A percentile compares a stretch with the other conserved stretches of the same genome.
Conservation (phyloP, 208 protist species). For the Trypanosomatidae sp. region DNA sequence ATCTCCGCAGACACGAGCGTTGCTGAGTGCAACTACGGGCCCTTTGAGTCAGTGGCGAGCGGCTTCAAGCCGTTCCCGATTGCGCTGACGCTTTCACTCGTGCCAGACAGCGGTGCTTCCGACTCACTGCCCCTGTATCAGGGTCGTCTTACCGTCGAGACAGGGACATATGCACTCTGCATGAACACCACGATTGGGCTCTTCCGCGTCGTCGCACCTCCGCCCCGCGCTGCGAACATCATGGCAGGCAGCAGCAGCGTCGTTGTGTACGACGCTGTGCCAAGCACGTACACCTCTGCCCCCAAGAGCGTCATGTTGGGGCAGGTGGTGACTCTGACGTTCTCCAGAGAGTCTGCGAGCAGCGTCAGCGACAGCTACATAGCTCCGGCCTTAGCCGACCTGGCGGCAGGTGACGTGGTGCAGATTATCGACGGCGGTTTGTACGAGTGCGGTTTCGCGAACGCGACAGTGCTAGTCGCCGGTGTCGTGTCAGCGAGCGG, state of each 20-base stretch:
- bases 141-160: slow-evolving; percentile 40
- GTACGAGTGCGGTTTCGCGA: slow-evolving; percentile 79
- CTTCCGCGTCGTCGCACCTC: slow-evolving; percentile 51
- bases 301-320: slow-evolving; percentile 49
- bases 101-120: slow-evolving; percentile 11
- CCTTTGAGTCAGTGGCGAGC: slow-evolving; percentile 42
- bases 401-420: slow-evolving; percentile 44
- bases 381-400: slow-evolving; percentile 1
- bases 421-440: slow-evolving; percentile 73
- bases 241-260: neutral
- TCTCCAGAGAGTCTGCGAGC: slow-evolving; percentile 19
- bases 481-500: slow-evolving; percentile 23
- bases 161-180: slow-evolving; percentile 70
- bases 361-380: slow-evolving; percentile 1
- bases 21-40: slow-evolving; percentile 83
- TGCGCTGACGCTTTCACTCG: slow-evolving; percentile 16
- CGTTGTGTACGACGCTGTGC: slow-evolving; percentile 37
- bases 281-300: slow-evolving; percentile 34
- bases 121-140: slow-evolving; percentile 21
- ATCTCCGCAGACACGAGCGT: slow-evolving; percentile 41
- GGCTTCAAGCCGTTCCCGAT: slow-evolving; percentile 24
- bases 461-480: slow-evolving; percentile 58
- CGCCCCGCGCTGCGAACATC: slow-evolving; percentile 17
- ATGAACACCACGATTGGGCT: slow-evolving; percentile 49
- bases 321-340: slow-evolving; percentile 60